These are phyloP conservation scores for Diaporthe eres DNA, from an alignment of 2,329 filamentous ascomycete genomes.

Conservation along the genomic window DNA sequence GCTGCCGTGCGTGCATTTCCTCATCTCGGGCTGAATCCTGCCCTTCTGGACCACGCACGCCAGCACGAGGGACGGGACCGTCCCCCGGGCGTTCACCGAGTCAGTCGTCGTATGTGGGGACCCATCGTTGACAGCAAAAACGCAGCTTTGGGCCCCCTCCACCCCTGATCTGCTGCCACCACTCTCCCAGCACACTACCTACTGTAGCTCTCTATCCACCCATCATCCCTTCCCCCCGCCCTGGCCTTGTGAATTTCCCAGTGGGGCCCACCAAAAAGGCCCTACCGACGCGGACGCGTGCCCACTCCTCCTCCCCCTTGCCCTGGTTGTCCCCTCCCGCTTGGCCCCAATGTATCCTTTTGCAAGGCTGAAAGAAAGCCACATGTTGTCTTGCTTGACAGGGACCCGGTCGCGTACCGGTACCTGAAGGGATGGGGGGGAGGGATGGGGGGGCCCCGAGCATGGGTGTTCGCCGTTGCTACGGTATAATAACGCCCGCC, in stretches of 20 bases:
- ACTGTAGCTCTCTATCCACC: not conserved
- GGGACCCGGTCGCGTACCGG: slow-evolving; percentile 9
- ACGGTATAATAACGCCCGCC: not conserved
- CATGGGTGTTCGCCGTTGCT: not conserved
- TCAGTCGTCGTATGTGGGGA: slow-evolving; percentile 14
- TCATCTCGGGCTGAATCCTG: slow-evolving; percentile 26
- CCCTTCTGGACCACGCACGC: slow-evolving; percentile 3
- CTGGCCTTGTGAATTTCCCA: slow-evolving; percentile 27
- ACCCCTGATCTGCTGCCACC: slow-evolving; percentile 19
- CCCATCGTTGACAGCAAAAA: slow-evolving; percentile 15
- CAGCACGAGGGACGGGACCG: slow-evolving; percentile 1
- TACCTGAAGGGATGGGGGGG: not conserved
- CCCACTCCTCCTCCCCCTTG: no score
- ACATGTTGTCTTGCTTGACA: slow-evolving; percentile 1
- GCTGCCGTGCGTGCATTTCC: slow-evolving; percentile 22
- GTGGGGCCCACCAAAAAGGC: not conserved
- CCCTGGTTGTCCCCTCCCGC: no score
- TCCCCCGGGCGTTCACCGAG: slow-evolving; percentile 23
- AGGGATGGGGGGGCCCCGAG: no score
- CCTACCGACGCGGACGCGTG: not conserved
- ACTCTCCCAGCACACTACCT: not conserved
- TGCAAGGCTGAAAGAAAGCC: slow-evolving; percentile 30
- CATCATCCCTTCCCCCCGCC: slow-evolving; percentile 9
- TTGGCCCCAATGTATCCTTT: slow-evolving; percentile 10
- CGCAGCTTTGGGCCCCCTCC: not conserved